Evolutionary conservation across 2,329 filamentous ascomycete species (phyloP).

Genomic region (Cyphellophora europaea): DNA sequence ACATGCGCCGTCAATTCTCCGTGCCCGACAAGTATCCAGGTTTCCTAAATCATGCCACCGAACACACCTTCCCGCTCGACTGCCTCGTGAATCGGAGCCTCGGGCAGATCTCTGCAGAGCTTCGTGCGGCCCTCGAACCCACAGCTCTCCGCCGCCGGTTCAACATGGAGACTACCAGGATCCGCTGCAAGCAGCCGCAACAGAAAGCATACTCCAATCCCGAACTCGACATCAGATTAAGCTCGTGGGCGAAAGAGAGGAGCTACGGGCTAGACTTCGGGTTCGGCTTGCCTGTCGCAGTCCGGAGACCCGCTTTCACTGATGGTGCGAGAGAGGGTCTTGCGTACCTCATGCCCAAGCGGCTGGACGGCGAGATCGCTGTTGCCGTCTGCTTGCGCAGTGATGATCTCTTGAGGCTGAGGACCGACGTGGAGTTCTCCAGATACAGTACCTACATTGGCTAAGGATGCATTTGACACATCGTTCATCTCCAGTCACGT

Average conservation of each 20-base stretch:
- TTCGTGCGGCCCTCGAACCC: conserved; percentile 34
- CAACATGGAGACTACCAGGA: too few relatives aligned
- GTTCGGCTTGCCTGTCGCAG: conserved; percentile 37
- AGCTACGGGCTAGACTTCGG: conserved; percentile 40
- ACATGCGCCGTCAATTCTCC: conserved; percentile 36
- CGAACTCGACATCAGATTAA: too few relatives aligned
- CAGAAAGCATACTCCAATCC: too few relatives aligned
- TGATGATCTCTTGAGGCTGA: conserved; percentile 39
- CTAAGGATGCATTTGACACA: too few relatives aligned
- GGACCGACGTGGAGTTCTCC: conserved; percentile 30
- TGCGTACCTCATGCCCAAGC: conserved; percentile 42
- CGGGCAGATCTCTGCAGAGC: conserved; percentile 26
- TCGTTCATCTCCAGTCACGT: too few relatives aligned
- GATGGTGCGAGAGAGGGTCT: conserved; percentile 38
- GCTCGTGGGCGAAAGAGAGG: too few relatives aligned
- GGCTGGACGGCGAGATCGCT: conserved; percentile 33
- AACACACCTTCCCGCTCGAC: conserved; percentile 24
- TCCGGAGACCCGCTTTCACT: conserved; percentile 34
- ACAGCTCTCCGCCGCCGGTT: too few relatives aligned
- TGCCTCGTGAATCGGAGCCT: conserved; percentile 23
- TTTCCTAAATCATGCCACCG: conserved; percentile 19
- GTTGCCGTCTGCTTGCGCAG: conserved; percentile 37
- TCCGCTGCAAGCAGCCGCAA: too few relatives aligned
- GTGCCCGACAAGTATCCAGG: conserved; percentile 39
- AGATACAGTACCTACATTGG: too few relatives aligned